These are phyloP conservation scores for Lupinus albus DNA, from an alignment of 306 rosid species.

Conservation along the genomic window DNA sequence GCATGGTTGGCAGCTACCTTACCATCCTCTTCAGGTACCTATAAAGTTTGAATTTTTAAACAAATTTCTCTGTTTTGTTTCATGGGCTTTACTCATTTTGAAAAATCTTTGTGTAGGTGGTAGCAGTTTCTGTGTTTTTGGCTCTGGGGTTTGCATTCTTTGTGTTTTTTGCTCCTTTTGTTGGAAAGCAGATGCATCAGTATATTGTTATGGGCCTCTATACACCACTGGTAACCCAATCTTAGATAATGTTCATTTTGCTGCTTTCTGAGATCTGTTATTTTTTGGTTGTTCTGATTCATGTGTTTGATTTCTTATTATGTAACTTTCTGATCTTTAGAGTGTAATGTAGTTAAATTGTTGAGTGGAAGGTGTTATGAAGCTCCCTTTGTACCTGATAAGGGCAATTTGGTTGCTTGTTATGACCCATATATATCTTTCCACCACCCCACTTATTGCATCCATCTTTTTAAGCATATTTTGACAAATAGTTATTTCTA, in stretches of 20 bases:
- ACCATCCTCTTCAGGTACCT: slow-evolving; percentile 85
- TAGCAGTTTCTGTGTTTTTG: slow-evolving; percentile 85
- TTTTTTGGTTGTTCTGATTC: not conserved
- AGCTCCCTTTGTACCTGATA: slow-evolving; percentile 16
- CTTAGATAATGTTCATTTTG: not conserved
- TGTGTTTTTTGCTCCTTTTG: slow-evolving; percentile 91
- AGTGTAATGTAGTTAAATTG: no score
- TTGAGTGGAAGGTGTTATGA: not conserved
- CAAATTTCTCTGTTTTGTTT: slow-evolving; percentile 3
- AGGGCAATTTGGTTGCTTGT: slow-evolving; percentile 34
- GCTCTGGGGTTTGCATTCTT: slow-evolving; percentile 92
- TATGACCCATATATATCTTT: not conserved
- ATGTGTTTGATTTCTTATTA: slow-evolving; percentile 9
- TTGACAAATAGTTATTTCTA: slow-evolving; percentile 10
- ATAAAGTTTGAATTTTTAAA: not conserved
- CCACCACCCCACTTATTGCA: not conserved
- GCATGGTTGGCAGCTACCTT: slow-evolving; percentile 92
- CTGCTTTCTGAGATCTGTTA: slow-evolving; percentile 55
- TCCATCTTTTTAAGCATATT: not conserved
- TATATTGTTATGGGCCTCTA: slow-evolving; percentile 72
- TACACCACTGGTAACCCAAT: slow-evolving; percentile 71
- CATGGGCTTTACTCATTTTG: not conserved
- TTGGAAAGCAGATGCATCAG: slow-evolving; percentile 70
- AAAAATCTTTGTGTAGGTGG: slow-evolving; percentile 57
- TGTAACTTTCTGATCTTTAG: not conserved